Base-by-base conservation (phyloP, 176 grass and related monocot genomes). In the Lolium rigidum region DNA sequence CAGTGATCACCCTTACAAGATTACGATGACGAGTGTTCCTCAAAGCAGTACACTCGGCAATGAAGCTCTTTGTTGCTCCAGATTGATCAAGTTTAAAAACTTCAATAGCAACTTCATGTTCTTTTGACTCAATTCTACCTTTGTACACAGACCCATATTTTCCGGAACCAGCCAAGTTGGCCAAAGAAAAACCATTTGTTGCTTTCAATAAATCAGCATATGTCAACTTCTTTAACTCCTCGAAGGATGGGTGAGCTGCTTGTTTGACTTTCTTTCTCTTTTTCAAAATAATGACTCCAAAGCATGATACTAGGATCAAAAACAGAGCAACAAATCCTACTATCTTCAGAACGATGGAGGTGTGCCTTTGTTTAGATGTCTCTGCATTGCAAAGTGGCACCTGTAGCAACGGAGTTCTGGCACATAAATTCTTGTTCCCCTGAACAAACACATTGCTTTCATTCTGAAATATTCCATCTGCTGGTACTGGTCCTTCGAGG, bases 11-110 rank as follows among this genome's bases (percentile, higher is more conserved):
- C 35, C 62, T 54, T 26, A 86, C 68, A 48, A 94, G 89, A 81
- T 94, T 94, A 24, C 72, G 81, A 70, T 91, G 92, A 5, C 86
- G 76, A 16, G 82, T 91, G 41, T 83, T 91, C 43, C 83, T 91
- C 50, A 94, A 46, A n/a, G 86, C 82, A 43, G 91, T 67, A 61
- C 92, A 94, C 73, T 94, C 91, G 52, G 56, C 9, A 43, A 71
- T 26, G 80, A 90, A 92, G 76, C 43, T 92, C 26, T 81, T 84
- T 18, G 62, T 41, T 18, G 58, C 84, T 70, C 62, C 84, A 37
- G 31, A 49, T 24, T 87, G 64, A 52, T 92, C 59, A 25, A 93
- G 91, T 31, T 90, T 71, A 47, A 93, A 77, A 55, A 93, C 85
- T 14, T 93, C 90, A 6, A 93, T 68, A 50, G 91, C 91, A 26